Base-by-base conservation (phyloP, 768 basidiomycete species). In the Termitomyces sp. region DNA sequence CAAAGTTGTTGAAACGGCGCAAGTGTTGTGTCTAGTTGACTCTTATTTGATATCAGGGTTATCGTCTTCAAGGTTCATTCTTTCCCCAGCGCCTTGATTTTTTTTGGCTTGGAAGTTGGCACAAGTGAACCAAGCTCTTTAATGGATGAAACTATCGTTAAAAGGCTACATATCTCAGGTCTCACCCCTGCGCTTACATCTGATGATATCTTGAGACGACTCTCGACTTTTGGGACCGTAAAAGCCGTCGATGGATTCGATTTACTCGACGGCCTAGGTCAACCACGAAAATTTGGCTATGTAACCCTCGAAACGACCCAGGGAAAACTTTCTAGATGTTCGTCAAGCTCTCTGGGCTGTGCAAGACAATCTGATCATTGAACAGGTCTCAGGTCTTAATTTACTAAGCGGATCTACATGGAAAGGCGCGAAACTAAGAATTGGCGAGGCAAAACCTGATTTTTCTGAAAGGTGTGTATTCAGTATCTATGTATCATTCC, bases 361-460 rank as follows among this genome's bases (percentile, higher is more conserved):
- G 14, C 39, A 18, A 58, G 46, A 48, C 50, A 26, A 53, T 53
- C 52, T 20, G 16, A 33, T 30, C 36, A 37, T 20, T 30, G 49
- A 32, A 6, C 44, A 92, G 90, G 90, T 69, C 75, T 90, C 46
- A 92, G 90, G 91, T 70, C 76, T 90, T 69, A 92, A 84, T 67
- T 69, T 84, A 2, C 78, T 94, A 27, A 92, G 87, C 59, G 92
- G 93, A 34, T 84, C 88, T 6, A 89, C 83, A 0, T 95, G 91
- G 89, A 93, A 92, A 73, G 93, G 93, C n/a, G 75, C 91, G 22
- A 93, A 89, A 63, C 73, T 94, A 33, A 82, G 91, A 18, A 82
- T 94, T 36, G 90, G 90, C 9, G 90, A 93, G 63, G 91, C 92
- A n/a, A 88, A 84, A 60, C 87, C 86, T 1, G 86, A 92, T 68